Evolutionary conservation across 2,329 filamentous ascomycete genomes (phyloP).

Genomic region (Pseudogymnoascus sp.): DNA sequence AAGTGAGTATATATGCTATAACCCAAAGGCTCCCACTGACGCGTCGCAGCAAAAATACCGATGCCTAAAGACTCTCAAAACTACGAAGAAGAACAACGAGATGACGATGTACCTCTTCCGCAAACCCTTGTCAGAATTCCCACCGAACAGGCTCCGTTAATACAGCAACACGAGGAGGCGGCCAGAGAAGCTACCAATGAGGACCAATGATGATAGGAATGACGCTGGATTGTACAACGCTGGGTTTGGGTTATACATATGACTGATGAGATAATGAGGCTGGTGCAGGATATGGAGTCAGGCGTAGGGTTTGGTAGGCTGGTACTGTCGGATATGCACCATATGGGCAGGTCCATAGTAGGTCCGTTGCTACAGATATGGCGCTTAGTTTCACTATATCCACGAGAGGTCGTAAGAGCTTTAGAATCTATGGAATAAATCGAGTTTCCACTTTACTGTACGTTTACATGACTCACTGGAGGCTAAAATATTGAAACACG

Average conservation of each 20-base stretch:
- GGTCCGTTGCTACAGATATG: not conserved
- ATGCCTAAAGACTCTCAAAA: slow-evolving; percentile 43
- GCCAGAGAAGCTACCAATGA: not conserved
- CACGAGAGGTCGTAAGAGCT: not conserved
- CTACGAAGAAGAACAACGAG: slow-evolving; percentile 35
- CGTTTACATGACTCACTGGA: not conserved
- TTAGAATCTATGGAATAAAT: not conserved
- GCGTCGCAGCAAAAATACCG: slow-evolving; percentile 56
- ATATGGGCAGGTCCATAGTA: not conserved
- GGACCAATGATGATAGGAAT: slow-evolving; percentile 4
- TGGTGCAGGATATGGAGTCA: not conserved
- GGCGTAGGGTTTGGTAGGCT: slow-evolving; percentile 6
- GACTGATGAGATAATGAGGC: slow-evolving; percentile 1
- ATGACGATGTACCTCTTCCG: slow-evolving; percentile 48
- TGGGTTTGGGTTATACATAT: not conserved
- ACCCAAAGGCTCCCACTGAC: slow-evolving; percentile 16
- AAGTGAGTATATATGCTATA: slow-evolving; percentile 42
- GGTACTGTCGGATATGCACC: not conserved
- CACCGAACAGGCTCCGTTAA: slow-evolving; percentile 63
- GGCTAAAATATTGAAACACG: not conserved
- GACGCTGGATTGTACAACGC: not conserved
- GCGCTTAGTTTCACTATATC: slow-evolving; percentile 1
- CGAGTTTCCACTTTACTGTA: slow-evolving; percentile 1
- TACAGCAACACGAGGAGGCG: slow-evolving; percentile 54
- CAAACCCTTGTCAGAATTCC: slow-evolving; percentile 81